Evolutionary conservation across 2,329 filamentous ascomycete species (phyloP).

Genomic region (Botryosphaeria dothidea): DNA sequence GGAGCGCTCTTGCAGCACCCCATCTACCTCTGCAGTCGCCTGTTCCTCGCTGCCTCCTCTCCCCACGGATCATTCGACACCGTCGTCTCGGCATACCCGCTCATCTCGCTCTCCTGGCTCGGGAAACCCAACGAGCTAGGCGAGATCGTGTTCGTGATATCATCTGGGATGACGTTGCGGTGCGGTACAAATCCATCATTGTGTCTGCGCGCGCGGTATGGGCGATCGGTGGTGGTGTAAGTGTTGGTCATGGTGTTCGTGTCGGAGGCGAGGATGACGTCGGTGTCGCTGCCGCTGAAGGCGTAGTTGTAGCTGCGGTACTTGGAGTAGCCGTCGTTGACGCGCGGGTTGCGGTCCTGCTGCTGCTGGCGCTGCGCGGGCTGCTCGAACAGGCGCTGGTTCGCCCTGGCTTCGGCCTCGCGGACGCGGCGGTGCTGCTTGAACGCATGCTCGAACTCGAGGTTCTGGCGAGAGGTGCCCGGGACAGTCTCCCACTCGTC

Average conservation of each 20-base stretch:
- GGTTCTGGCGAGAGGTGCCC: not conserved
- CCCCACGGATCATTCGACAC: not conserved
- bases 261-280: constrained; percentile 3
- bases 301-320: not conserved
- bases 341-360: constrained; percentile 16
- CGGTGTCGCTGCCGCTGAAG: not conserved
- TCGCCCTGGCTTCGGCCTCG: constrained; percentile 28
- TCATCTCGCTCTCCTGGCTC: not conserved
- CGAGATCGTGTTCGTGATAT: not conserved
- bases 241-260: constrained; percentile 8
- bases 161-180: not conserved
- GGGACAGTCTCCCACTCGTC: not conserved
- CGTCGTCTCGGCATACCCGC: not conserved
- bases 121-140: constrained; percentile 1
- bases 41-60: constrained; percentile 4
- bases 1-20: no score
- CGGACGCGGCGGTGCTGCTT: constrained; percentile 50
- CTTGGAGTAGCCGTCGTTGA: not conserved
- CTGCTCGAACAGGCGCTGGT: not conserved
- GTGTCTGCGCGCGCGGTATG: not conserved
- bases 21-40: not conserved
- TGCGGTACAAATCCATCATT: not conserved
- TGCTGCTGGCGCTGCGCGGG: constrained; percentile 35
- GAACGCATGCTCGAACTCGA: constrained; percentile 28
- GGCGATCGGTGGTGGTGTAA: not conserved